These are phyloP conservation scores for Nicotiana noctiflora DNA, from an alignment of 257 asterid genomes.

Conservation along the genomic window DNA sequence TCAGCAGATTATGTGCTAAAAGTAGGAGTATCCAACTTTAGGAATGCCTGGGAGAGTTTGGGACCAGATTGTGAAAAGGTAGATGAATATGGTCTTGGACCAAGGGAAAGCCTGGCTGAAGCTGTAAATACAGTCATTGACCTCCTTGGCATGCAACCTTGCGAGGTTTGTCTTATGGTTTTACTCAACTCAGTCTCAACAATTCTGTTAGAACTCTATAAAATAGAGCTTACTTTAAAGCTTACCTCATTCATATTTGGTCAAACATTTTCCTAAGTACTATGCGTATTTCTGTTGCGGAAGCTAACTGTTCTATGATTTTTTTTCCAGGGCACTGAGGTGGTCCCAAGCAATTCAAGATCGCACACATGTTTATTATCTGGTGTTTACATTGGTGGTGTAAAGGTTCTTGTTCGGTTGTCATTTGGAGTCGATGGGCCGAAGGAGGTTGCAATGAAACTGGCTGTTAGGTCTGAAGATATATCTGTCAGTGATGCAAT, in stretches of 20 bases:
- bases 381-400: conserved; percentile 84
- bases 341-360: conserved; percentile 71
- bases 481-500: conserved; percentile 73
- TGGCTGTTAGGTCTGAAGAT: conserved; percentile 90
- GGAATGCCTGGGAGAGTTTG: conserved; percentile 95
- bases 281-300: not conserved
- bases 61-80: conserved; percentile 62
- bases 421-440: conserved; percentile 77
- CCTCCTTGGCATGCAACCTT: conserved; percentile 98
- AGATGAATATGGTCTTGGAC: conserved; percentile 98
- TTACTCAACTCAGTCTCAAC: not conserved
- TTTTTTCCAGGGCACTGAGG: conserved; percentile 77
- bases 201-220: not conserved
- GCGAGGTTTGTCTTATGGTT: conserved; percentile 64
- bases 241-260: not conserved
- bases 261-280: not conserved
- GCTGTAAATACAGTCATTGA: conserved; percentile 81
- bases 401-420: conserved; percentile 83
- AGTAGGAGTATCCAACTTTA: conserved; percentile 90
- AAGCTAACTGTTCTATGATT: not conserved
- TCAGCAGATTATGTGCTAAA: conserved; percentile 88
- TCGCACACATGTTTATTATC: conserved; percentile 89
- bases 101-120: conserved; percentile 79
- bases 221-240: not conserved
- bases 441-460: conserved; percentile 96